A percentile compares a stretch with the other conserved stretches of the same genome.
These are phyloP conservation scores for Quillaja saponaria DNA, from an alignment of 306 rosid genomes.

Conservation along the genomic window DNA sequence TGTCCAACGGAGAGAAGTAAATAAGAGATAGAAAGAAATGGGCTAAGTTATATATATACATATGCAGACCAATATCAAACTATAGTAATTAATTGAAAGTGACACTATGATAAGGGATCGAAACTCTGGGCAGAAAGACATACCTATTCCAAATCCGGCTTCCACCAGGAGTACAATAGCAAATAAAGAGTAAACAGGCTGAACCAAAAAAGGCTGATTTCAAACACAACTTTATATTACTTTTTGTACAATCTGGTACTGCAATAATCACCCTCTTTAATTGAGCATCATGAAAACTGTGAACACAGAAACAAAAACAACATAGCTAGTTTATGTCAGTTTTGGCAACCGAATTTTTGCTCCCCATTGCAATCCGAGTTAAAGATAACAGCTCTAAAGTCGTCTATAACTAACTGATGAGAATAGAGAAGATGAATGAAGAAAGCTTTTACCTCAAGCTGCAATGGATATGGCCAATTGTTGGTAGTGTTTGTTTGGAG, in stretches of 20 bases:
- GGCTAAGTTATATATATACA: too few species aligned
- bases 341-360: slow-evolving; percentile 40
- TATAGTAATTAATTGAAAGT: not conserved
- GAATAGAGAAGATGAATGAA: slow-evolving; percentile 16
- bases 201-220: slow-evolving; percentile 28
- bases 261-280: slow-evolving; percentile 35
- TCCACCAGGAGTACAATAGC: slow-evolving; percentile 24
- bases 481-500: slow-evolving; percentile 42
- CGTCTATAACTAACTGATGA: slow-evolving; percentile 26
- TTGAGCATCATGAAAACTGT: slow-evolving; percentile 41
- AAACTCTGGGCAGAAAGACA: slow-evolving; percentile 25
- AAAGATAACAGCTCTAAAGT: not conserved
- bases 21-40: too few species aligned
- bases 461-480: slow-evolving; percentile 40
- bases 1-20: not conserved
- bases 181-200: not conserved
- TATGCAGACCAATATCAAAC: slow-evolving; percentile 6
- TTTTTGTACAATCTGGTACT: slow-evolving; percentile 31
- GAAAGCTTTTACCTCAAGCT: slow-evolving; percentile 51
- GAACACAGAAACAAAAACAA: slow-evolving; percentile 34
- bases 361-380: slow-evolving; percentile 27
- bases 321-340: slow-evolving; percentile 47
- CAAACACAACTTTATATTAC: slow-evolving; percentile 38
- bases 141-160: slow-evolving; percentile 50
- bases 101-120: not conserved